phyloP scores from a whole-genome alignment of 73 alveolate species.

The Uronychia setigera region DNA sequence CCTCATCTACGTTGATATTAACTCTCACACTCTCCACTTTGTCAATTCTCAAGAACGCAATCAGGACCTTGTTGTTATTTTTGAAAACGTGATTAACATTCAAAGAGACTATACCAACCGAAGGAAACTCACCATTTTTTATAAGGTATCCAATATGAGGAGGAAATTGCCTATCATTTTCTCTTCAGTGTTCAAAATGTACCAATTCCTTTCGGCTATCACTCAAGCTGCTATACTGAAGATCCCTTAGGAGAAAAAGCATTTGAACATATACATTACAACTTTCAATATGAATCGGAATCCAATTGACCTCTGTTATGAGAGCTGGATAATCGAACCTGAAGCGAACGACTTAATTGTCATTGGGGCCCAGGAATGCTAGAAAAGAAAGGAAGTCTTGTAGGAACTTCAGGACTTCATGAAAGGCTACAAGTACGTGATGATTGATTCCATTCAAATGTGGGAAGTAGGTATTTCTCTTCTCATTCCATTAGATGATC shows the following conservation, averaged over 20 bases:
- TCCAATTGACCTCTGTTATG: neutral
- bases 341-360: slow-evolving; percentile 20
- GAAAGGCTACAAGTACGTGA: slow-evolving; percentile 5
- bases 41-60: neutral
- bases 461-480: slow-evolving; percentile 26
- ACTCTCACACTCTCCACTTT: neutral
- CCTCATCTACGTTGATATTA: neutral
- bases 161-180: slow-evolving; percentile 17
- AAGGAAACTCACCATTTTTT: neutral
- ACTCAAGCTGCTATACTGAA: neutral
- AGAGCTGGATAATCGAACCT: slow-evolving; percentile 6
- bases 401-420: slow-evolving; percentile 19
- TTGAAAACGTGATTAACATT: neutral
- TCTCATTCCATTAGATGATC: slow-evolving; percentile 23
- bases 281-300: slow-evolving; percentile 55
- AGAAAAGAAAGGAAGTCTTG: slow-evolving; percentile 19
- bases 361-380: slow-evolving; percentile 38
- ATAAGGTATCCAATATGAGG: neutral
- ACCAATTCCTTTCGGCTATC: slow-evolving; percentile 16
- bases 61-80: neutral
- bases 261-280: neutral
- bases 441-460: slow-evolving; percentile 25
- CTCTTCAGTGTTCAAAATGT: slow-evolving; percentile 39
- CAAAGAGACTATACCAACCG: neutral
- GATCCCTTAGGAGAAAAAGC: neutral